Conservation (phyloP, 768 basidiomycete genomes). For the Butyriboletus loyo region DNA sequence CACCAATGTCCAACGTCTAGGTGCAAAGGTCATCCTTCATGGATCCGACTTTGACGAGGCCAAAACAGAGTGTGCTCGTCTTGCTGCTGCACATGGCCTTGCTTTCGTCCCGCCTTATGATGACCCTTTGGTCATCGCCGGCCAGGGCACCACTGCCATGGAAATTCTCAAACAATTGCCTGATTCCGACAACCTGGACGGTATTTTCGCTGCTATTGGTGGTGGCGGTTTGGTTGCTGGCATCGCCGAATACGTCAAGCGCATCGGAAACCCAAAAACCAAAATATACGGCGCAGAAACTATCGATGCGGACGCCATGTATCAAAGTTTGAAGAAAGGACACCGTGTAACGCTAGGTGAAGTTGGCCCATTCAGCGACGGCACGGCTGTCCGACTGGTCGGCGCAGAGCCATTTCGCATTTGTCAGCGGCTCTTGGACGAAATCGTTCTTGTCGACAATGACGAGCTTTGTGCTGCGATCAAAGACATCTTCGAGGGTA, state of each 20-base stretch:
- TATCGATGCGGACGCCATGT: slow-evolving; percentile 92
- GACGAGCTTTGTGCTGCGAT: slow-evolving; percentile 98
- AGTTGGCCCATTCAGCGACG: slow-evolving; percentile 96
- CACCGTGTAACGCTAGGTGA: slow-evolving; percentile 81
- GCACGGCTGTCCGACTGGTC: slow-evolving; percentile 94
- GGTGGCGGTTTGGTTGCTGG: slow-evolving; percentile 94
- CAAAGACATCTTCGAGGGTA: slow-evolving; percentile 98
- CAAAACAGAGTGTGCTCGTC: slow-evolving; percentile 87
- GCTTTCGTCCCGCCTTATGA: slow-evolving; percentile 96
- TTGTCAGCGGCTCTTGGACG: slow-evolving; percentile 81
- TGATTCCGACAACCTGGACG: slow-evolving; percentile 72
- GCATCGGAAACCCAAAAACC: slow-evolving; percentile 81
- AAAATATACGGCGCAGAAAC: slow-evolving; percentile 93
- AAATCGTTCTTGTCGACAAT: slow-evolving; percentile 81
- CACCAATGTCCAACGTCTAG: slow-evolving; percentile 89
- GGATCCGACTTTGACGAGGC: slow-evolving; percentile 95
- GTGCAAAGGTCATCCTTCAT: slow-evolving; percentile 91
- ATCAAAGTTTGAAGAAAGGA: slow-evolving; percentile 73
- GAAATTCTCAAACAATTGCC: slow-evolving; percentile 90
- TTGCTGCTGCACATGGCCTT: slow-evolving; percentile 72
- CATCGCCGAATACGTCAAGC: slow-evolving; percentile 86
- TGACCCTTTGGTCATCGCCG: slow-evolving; percentile 94
- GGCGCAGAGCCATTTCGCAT: slow-evolving; percentile 94
- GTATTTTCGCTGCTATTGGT: slow-evolving; percentile 87
- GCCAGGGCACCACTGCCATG: slow-evolving; percentile 93